These are phyloP conservation scores for Brachypodium distachyon DNA, from an alignment of 202 grass and related monocot genomes.

Conservation along the genomic window DNA sequence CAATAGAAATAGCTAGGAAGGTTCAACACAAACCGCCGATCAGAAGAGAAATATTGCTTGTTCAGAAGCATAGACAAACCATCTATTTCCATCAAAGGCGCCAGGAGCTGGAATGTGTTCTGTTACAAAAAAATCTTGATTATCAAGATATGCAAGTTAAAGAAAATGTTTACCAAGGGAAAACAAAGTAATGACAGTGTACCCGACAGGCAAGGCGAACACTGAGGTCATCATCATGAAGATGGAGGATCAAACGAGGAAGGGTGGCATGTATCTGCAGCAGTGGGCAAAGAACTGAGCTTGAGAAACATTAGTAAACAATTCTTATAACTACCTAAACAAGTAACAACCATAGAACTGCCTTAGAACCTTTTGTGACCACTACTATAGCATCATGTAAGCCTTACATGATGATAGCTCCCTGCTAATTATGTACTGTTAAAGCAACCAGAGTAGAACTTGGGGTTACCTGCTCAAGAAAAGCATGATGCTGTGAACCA, in stretches of 20 bases:
- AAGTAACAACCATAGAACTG: slow-evolving; percentile 16
- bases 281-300: neutral
- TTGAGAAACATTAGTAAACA: neutral
- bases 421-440: slow-evolving; percentile 14
- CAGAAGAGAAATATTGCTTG: slow-evolving; percentile 87
- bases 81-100: slow-evolving; percentile 72
- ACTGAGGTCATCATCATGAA: slow-evolving; percentile 74
- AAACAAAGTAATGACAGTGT: slow-evolving; percentile 4
- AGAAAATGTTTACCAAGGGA: neutral
- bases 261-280: slow-evolving; percentile 86
- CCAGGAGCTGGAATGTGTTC: slow-evolving; percentile 81
- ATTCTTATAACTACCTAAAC: slow-evolving; percentile 1
- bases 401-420: neutral
- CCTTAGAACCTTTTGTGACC: neutral
- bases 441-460: slow-evolving; percentile 16
- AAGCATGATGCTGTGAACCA: slow-evolving; percentile 77
- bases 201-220: slow-evolving; percentile 90
- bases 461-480: slow-evolving; percentile 86
- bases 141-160: slow-evolving; percentile 22
- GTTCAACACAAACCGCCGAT: slow-evolving; percentile 64
- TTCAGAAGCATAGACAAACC: slow-evolving; percentile 56
- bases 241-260: slow-evolving; percentile 94
- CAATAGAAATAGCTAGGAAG: slow-evolving; percentile 24
- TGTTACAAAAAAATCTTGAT: slow-evolving; percentile 28
- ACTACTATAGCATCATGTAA: neutral